A percentile compares a stretch with the other conserved stretches of the same genome.
Conservation (phyloP, 192 early-diverging fungal species). For the Linnemannia schmuckeri region DNA sequence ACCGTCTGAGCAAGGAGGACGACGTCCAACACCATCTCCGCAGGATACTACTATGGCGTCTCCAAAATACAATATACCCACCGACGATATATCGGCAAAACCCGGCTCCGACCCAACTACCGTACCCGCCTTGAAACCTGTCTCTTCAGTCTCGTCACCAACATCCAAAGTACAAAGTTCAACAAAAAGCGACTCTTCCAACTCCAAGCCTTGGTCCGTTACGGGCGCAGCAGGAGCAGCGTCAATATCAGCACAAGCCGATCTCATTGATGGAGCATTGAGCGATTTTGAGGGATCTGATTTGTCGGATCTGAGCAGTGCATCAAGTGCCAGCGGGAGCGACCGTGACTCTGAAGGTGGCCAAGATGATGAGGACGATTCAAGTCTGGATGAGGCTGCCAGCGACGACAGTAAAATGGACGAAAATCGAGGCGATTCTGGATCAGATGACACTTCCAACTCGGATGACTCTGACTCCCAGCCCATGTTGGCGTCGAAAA, state of each 20-base stretch:
- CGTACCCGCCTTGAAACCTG: background rate
- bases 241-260: constrained; percentile 1
- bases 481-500: constrained; percentile 7
- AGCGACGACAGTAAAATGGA: constrained; percentile 15
- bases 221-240: background rate
- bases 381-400: constrained; percentile 18
- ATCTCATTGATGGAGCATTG: constrained; percentile 33
- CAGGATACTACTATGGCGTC: background rate
- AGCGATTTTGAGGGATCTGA: constrained; percentile 53
- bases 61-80: constrained; percentile 16
- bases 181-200: background rate
- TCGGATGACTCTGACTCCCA: constrained; percentile 31
- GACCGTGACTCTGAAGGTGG: constrained; percentile 22
- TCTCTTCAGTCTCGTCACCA: background rate
- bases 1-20: background rate
- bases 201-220: background rate
- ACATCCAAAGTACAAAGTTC: background rate
- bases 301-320: constrained; percentile 49
- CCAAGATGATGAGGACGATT: constrained; percentile 5
- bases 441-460: constrained; percentile 8
- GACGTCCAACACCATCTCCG: background rate
- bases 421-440: constrained; percentile 14
- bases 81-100: background rate
- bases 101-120: background rate
- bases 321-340: constrained; percentile 31